Evolutionary conservation across 768 basidiomycete species (phyloP), one percentile per base, ranked within the genome.

Genomic region (Termitomyces titanicus): DNA sequence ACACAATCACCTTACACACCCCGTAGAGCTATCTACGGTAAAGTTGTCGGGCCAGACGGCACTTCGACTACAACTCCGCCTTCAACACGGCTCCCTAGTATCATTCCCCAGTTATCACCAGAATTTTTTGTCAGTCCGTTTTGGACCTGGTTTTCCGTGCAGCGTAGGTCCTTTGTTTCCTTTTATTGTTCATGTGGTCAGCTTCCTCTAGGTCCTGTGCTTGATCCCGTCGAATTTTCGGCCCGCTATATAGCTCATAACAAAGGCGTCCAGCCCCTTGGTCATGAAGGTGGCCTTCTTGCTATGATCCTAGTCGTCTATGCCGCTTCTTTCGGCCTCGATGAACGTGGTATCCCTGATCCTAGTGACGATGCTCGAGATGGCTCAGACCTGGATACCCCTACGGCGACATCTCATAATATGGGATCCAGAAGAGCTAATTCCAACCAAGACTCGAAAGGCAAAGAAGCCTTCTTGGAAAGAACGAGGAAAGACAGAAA

Each of bases 261-360:
- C 53, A 83, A 88, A 55, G 86, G 86, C 0, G 72, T 78, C 4
- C 77, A 81, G 17, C 70, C 80, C 15, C 79, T 96, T 11, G 79
- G 82, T n/a, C 75, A 81, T 46, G 86, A 91, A 60, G 93, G 87
- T 12, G 81, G 82, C 39, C 80, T 96, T 53, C 78, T 97, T 38
- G 79, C 85, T 18, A 88, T 90, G 78, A 70, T 91, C 29, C 77
- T 96, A 20, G 90, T 90, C 42, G 83, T 88, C 20, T 97, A 93
- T 93, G 94, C 92, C 0, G 82, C 86, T 4, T 92, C 91, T 37
- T 94, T 92, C 67, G 95, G 94, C 38, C 74, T 96, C 44, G 83
- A 95, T 67, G 90, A 93, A 62, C 79, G 75, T 40, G 94, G 93
- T 35, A 64, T 79, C 15, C 83, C 86, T 18, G 70, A 74, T 42